Percentiles rank a stretch among this genome's conserved stretches.
phyloP scores from a whole-genome alignment of 345 rosid genomes.

The Syzygium oleosum region DNA sequence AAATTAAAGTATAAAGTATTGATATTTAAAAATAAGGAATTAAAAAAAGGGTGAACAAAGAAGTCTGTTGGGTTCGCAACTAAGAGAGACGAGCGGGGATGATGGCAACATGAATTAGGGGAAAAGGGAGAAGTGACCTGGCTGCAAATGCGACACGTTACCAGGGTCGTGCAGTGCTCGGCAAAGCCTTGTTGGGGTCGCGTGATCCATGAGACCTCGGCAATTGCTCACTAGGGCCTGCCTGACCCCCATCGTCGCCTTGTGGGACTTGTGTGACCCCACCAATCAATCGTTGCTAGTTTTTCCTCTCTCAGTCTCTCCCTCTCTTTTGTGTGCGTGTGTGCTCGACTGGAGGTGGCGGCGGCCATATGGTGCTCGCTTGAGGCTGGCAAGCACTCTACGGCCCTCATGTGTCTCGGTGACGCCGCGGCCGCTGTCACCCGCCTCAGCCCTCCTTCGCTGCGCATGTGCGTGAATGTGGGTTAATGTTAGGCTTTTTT shows the following conservation, averaged over 20 bases:
- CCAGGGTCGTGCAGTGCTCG: neutral
- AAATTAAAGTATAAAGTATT: too few relatives aligned
- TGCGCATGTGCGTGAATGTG: neutral
- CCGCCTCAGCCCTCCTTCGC: neutral
- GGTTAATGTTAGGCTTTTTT: neutral
- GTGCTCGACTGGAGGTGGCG: neutral
- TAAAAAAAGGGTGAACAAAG: too few relatives aligned
- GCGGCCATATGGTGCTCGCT: neutral
- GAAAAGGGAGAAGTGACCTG: too few relatives aligned
- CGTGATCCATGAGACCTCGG: neutral
- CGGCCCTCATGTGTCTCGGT: neutral
- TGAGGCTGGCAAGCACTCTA: neutral
- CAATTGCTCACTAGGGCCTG: neutral
- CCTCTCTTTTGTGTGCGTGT: neutral
- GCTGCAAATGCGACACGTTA: neutral
- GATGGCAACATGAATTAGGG: too few relatives aligned
- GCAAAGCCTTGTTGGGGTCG: neutral
- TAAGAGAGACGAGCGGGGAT: too few relatives aligned
- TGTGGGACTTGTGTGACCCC: neutral
- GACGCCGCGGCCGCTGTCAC: accelerated
- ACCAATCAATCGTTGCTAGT: neutral
- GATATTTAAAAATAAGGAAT: too few relatives aligned
- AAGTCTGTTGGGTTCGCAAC: too few relatives aligned
- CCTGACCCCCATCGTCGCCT: neutral
- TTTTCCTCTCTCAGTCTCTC: neutral